Base-by-base conservation (phyloP, 139 green algal genomes). In the Desmodesmus armatus region DNA sequence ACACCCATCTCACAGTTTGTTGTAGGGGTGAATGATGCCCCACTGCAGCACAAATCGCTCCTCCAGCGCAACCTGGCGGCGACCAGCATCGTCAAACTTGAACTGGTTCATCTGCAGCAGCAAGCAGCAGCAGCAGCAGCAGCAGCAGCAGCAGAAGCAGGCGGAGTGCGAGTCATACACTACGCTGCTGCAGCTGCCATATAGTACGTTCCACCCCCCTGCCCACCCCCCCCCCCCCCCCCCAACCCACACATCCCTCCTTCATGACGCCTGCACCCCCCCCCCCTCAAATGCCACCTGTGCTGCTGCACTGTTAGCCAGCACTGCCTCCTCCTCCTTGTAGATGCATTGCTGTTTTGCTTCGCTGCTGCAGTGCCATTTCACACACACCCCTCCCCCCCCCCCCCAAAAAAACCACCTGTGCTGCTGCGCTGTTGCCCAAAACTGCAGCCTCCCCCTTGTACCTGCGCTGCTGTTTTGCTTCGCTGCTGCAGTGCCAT, bases 1-100 rank as follows among this genome's bases (percentile, higher is more conserved):
- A 37, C 15, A n/a, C 21, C 17, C 41, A 7, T 25, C 76, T 73
- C 55, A 83, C 76, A 62, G 49, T 63, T n/a, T 72, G 78, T 74
- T 84, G 62, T 41, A 74, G 15, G 78, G 78, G 39, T 84, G 78
- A 7, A 84, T 76, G 62, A 84, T 63, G 25, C 78, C 78, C 5
- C 43, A 29, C 23, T 49, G 39, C 62, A 84, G 78, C 60, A 84
- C 44, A 53, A 47, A 84, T 27, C 7, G 13, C 41, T 84, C 62
- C 62, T 84, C 78, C 31, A 84, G 41, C 13, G 39, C 62, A 13
- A 84, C 62, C 62, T 84, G 78, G 41, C 62, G 75, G 35, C 53
- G 51, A 23, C 75, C 75, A 31, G 71, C 75, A 65, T 82, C 75
- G 27, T 82, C 75, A 39, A 27, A 82, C 33, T 21, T 37, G 27